A percentile compares a stretch with the other conserved stretches of the same genome.
These are phyloP conservation scores for Carallia brachiata DNA, from an alignment of 345 rosid genomes.

Conservation along the genomic window DNA sequence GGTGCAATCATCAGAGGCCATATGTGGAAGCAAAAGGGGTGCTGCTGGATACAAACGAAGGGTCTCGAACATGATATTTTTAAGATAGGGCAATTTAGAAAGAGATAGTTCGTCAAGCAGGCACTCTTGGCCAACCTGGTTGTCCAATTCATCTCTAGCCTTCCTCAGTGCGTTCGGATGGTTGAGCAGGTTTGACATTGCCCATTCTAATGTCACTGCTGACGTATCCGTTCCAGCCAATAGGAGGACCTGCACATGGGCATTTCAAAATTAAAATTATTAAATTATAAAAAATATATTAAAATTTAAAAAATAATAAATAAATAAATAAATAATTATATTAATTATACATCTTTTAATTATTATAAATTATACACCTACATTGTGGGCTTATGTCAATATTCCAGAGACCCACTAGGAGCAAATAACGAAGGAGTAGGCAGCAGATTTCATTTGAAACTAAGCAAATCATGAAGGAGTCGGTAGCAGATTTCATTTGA, in stretches of 20 bases:
- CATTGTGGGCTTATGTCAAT: no score
- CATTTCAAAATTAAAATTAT: not conserved
- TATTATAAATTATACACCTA: no score
- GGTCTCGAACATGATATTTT: constrained; percentile 37
- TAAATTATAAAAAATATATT: no score
- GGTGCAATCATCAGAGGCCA: constrained; percentile 37
- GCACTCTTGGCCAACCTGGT: constrained; percentile 30
- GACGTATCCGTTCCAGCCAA: constrained; percentile 51
- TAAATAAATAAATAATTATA: no score
- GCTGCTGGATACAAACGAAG: constrained; percentile 41
- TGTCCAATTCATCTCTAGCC: constrained; percentile 35
- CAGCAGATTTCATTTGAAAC: no score
- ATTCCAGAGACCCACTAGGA: no score
- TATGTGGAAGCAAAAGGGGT: constrained; percentile 49
- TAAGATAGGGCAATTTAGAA: constrained; percentile 36
- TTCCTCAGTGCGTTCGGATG: constrained; percentile 32
- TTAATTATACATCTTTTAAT: no score
- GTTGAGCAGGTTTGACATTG: constrained; percentile 45
- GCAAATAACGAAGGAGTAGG: no score
- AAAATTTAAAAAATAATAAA: no score
- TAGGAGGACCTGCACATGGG: constrained; percentile 23
- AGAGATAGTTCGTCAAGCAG: constrained; percentile 42
- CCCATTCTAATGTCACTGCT: constrained; percentile 57
- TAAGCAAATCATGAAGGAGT: no score
- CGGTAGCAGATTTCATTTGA: no score